A percentile compares a stretch with the other conserved stretches of the same genome.
Conservation (phyloP, 1,284 basidiomycete species). For the Microbotryum violaceum region DNA sequence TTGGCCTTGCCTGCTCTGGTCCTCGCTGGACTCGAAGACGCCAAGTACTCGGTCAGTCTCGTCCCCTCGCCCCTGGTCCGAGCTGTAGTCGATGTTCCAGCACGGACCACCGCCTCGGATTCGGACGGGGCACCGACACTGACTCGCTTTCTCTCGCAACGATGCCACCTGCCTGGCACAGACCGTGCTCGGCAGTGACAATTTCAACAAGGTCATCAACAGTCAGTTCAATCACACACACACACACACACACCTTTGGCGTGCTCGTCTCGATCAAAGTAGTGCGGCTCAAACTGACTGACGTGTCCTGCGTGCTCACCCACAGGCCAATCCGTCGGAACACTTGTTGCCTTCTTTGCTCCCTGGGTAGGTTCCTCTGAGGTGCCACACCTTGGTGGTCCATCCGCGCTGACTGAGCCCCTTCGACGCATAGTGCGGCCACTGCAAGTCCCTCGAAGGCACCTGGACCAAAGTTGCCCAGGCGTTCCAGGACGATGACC, state of each 20-base stretch:
- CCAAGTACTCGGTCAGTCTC: slow-evolving; percentile 20
- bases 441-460: slow-evolving; percentile 55
- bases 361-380: slow-evolving; percentile 20
- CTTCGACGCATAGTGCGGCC: slow-evolving; percentile 39
- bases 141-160: too few species aligned
- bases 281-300: background rate
- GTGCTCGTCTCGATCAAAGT: background rate
- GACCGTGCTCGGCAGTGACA: slow-evolving; percentile 59
- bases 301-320: background rate
- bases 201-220: slow-evolving; percentile 60
- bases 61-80: background rate
- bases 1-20: slow-evolving; percentile 33
- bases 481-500: slow-evolving; percentile 66
- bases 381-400: background rate
- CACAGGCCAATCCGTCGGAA: slow-evolving; percentile 3
- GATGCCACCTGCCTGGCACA: slow-evolving; percentile 46
- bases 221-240: slow-evolving; percentile 61
- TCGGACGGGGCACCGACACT: too few species aligned
- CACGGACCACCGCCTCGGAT: background rate
- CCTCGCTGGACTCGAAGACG: slow-evolving; percentile 52
- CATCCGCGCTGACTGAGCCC: too few species aligned
- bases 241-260: background rate
- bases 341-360: slow-evolving; percentile 34
- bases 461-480: slow-evolving; percentile 75
- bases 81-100: background rate